Conservation (phyloP, 345 rosid species). For the Psidium guajava region DNA sequence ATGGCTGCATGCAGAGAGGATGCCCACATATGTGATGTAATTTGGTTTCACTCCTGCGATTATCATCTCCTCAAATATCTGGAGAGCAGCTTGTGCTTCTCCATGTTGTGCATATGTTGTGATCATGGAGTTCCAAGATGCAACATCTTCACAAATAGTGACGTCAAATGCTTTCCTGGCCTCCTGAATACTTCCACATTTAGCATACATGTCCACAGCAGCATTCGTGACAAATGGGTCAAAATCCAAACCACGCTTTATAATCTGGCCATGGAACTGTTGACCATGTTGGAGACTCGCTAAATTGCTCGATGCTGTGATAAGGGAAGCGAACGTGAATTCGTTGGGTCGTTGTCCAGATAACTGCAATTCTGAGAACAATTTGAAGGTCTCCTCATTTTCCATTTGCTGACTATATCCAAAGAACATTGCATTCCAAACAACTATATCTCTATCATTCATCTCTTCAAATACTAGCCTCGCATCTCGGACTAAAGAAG, state of each 20-base stretch:
- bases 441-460: constrained; percentile 56
- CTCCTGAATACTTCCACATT: constrained; percentile 59
- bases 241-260: constrained; percentile 30
- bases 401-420: constrained; percentile 53
- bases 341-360: constrained; percentile 42
- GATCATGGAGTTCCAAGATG: constrained; percentile 75
- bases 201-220: constrained; percentile 65
- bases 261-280: constrained; percentile 47
- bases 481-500: constrained; percentile 35
- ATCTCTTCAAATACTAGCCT: constrained; percentile 55
- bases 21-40: constrained; percentile 51
- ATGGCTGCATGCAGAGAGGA: constrained; percentile 74
- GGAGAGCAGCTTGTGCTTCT: constrained; percentile 43
- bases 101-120: constrained; percentile 62
- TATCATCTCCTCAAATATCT: constrained; percentile 41
- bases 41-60: constrained; percentile 50
- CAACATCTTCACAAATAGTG: constrained; percentile 27
- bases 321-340: constrained; percentile 51
- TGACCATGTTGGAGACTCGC: constrained; percentile 56
- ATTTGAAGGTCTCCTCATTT: constrained; percentile 53
- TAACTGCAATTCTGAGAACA: constrained; percentile 33
- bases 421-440: constrained; percentile 71
- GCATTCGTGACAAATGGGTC: constrained; percentile 51
- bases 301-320: constrained; percentile 53
- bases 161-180: constrained; percentile 39